These are phyloP conservation scores for Pyrus pyrifolia DNA, from an alignment of 306 rosid species.

Conservation along the genomic window DNA sequence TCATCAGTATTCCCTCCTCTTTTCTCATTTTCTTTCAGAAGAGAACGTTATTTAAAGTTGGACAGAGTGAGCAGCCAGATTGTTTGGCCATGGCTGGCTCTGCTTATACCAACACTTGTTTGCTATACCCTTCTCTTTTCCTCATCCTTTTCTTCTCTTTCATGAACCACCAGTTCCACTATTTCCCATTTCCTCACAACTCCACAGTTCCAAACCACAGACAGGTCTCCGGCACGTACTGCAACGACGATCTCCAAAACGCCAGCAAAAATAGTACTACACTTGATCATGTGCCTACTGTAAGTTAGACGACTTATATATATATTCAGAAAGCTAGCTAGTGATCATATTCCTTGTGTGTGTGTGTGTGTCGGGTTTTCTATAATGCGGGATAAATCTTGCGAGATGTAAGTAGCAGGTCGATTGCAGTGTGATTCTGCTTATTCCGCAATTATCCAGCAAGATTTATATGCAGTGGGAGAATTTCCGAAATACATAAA, in stretches of 20 bases:
- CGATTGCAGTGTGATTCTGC: not conserved
- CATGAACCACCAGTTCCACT: conserved; percentile 11
- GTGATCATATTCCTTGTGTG: conserved; percentile 1
- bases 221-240: not conserved
- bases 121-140: conserved; percentile 19
- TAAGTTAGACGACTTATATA: not conserved
- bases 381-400: too few species aligned
- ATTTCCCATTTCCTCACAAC: not conserved
- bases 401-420: too few species aligned
- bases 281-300: not conserved
- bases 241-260: not conserved
- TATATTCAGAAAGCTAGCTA: not conserved
- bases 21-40: not conserved
- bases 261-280: not conserved
- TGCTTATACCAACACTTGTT: not conserved
- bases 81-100: conserved; percentile 21
- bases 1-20: not conserved
- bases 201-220: conserved; percentile 2
- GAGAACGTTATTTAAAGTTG: not conserved
- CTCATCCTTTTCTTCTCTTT: conserved; percentile 28
- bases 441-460: not conserved
- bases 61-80: not conserved
- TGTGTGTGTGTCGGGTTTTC: not conserved
- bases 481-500: not conserved
- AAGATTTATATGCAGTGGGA: not conserved